Base-by-base conservation (phyloP, 352 stramenopile species). In the Phytopythium oedochilum region DNA sequence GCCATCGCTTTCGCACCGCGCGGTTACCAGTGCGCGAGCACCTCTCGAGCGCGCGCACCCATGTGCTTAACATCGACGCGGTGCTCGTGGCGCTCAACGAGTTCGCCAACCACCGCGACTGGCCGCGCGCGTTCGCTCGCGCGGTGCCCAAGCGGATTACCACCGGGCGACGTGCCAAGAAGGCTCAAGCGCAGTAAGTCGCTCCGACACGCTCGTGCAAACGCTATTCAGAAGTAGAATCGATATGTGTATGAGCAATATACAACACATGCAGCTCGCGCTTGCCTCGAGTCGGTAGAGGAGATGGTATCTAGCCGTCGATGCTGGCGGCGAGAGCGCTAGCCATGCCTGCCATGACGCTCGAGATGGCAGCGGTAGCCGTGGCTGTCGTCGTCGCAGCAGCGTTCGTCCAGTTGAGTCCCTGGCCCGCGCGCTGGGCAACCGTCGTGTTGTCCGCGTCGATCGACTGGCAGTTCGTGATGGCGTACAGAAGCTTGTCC, bases 391-490 rank as follows among this genome's bases (percentile, higher is more conserved):
- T 59, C 0, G 71, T 70, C 1, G 67, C 31, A 2, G 66, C 52
- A 29, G 74, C 25, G 31, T 74, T 83, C 10, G 79, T 93, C 86
- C 83, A 95, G 49, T 94, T 95, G 42, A 95, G 76, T 5, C 84
- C 84, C 59, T 96, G 86, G 12, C 84, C 86, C 10, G 83, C 84
- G 40, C 86, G 78, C 70, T 96, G 86, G 10, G 84, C 86, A n/a
- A 94, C 81, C 0, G 84, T 93, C 48, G 86, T 96, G 60, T 94
- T 94, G 65, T 96, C 86, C 1, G 86, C 86, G 42, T 94, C 86
- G 49, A 94, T 93, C 3, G 82, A 92, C 52, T 91, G 82, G 59
- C 86, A 96, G 56, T 96, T 78, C 11, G 83, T 93, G 60, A 96
- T 96, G 29, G 86, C 86, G 63, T 96, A 96, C 59, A 96, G 62